Percentiles rank a stretch among this genome's conserved stretches.
Conservation (phyloP, 2,329 filamentous ascomycete species). For the Colletotrichum abscissum region DNA sequence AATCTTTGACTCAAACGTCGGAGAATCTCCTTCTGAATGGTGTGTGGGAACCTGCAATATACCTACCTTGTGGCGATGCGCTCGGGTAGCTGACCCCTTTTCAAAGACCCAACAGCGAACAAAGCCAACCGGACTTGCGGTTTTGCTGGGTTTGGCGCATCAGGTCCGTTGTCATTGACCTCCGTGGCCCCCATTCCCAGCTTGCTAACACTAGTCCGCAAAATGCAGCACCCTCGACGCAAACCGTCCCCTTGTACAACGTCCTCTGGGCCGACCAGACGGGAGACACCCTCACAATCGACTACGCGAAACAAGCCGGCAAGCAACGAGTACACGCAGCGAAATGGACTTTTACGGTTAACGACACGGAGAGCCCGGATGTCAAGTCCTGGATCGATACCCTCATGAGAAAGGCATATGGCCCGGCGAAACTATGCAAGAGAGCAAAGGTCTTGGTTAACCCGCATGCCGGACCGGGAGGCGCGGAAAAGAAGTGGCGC, state of each 20-base stretch:
- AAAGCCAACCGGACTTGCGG: slow-evolving; percentile 37
- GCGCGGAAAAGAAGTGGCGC: slow-evolving; percentile 78
- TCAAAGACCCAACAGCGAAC: slow-evolving; percentile 19
- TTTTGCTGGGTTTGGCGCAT: slow-evolving; percentile 32
- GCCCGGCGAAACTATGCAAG: slow-evolving; percentile 74
- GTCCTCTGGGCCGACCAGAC: slow-evolving; percentile 82
- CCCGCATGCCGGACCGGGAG: slow-evolving; percentile 87
- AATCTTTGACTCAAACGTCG: slow-evolving; percentile 45
- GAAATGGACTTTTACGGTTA: slow-evolving; percentile 65
- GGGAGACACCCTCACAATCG: slow-evolving; percentile 72
- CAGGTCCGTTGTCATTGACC: slow-evolving; percentile 8
- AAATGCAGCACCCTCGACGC: slow-evolving; percentile 30
- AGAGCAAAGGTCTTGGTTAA: slow-evolving; percentile 91
- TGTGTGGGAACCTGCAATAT: slow-evolving; percentile 39
- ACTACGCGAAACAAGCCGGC: slow-evolving; percentile 73
- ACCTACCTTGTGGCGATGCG: slow-evolving; percentile 5
- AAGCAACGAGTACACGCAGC: slow-evolving; percentile 70
- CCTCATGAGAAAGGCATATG: slow-evolving; percentile 78
- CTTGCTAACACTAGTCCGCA: slow-evolving; percentile 1
- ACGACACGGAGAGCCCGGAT: slow-evolving; percentile 53
- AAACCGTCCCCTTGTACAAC: slow-evolving; percentile 79
- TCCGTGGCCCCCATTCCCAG: not conserved
- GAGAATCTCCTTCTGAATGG: slow-evolving; percentile 48
- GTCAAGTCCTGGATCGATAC: slow-evolving; percentile 70
- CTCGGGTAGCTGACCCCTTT: slow-evolving; percentile 16